Base-by-base conservation (phyloP, 768 basidiomycete genomes). In the Xerocomellus dryophilus region DNA sequence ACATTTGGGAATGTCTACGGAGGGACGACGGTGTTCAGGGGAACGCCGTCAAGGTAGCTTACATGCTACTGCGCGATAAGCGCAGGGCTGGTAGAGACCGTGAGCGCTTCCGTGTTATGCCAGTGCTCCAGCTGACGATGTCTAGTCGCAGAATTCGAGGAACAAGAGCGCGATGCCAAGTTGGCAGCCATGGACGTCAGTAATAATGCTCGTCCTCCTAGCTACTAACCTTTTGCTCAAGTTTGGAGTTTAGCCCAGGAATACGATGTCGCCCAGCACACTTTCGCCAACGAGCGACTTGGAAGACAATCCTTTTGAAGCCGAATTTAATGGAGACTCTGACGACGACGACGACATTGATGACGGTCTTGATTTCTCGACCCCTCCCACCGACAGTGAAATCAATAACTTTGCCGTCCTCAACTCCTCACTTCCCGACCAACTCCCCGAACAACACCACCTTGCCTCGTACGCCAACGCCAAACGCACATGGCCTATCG, bases 11-110 rank as follows among this genome's bases (percentile, higher is more conserved):
- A 43, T 87, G 86, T 65, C 71, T 98, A 57, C 80, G 88, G 55
- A 74, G 84, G 60, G 87, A 94, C 48, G 93, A 95, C 58, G 93
- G 90, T 0, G 78, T 83, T 39, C 85, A 87, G 56, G 91, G 94
- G 36, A 97, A 98, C 67, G 86, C 92, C 50, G 88, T 98, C 67
- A 95, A 97, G 72, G 94, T 99, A 7, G 94, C 96, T 0, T 99
- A 98, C 71, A 85, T 94, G 82, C 77, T 99, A 5, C 76, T 97
- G 42, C 78, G 93, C 52, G 96, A 99, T 66, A 94, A 94, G 74
- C 78, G 85, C 61, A 76, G 93, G 36, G 78, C 89, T 49, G 85
- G 93, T 7, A 82, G 88, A 69, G 92, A 93, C 67, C 73, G 94
- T 96, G 63, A 78, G 93, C 78, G 29, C 35, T 12, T 17, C 7